These are phyloP conservation scores for Gossypioides kirkii DNA, from an alignment of 345 rosid species.

Conservation along the genomic window DNA sequence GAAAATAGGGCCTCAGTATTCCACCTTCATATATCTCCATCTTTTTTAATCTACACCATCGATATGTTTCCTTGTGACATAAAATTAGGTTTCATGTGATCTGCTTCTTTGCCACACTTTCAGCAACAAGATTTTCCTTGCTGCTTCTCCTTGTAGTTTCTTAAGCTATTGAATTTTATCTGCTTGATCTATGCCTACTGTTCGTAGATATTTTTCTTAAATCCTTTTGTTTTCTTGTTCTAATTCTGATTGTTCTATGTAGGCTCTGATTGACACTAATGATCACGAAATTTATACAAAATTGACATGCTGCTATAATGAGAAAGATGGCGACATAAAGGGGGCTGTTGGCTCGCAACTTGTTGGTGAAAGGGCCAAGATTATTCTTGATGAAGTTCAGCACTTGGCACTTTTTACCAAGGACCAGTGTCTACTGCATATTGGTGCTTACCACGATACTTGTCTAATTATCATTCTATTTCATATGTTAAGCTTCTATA, in stretches of 20 bases:
- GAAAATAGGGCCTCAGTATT: neutral
- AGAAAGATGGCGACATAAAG: conserved; percentile 46
- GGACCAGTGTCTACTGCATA: conserved; percentile 68
- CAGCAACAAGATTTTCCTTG: neutral
- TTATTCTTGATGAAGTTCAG: conserved; percentile 81
- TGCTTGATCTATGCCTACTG: neutral
- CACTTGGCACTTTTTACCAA: conserved; percentile 63
- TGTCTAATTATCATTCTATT: conserved; percentile 10
- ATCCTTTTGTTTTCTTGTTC: conserved; percentile 11
- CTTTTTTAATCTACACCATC: neutral
- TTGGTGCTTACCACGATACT: conserved; percentile 43
- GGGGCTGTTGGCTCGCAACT: conserved; percentile 87
- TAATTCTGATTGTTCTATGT: conserved; percentile 20
- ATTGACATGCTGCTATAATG: conserved; percentile 57
- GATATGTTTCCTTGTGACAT: neutral
- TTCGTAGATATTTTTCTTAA: neutral
- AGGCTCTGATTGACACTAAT: conserved; percentile 76
- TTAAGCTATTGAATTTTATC: neutral
- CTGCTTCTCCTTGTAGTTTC: neutral
- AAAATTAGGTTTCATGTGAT: neutral
- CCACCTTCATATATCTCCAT: neutral
- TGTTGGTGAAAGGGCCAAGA: conserved; percentile 76
- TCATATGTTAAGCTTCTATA: conserved; percentile 1
- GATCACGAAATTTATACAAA: conserved; percentile 72
- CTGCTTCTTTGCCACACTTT: neutral